Base-by-base conservation (phyloP, 2,329 filamentous ascomycete species). In the Aureobasidium sp. region DNA sequence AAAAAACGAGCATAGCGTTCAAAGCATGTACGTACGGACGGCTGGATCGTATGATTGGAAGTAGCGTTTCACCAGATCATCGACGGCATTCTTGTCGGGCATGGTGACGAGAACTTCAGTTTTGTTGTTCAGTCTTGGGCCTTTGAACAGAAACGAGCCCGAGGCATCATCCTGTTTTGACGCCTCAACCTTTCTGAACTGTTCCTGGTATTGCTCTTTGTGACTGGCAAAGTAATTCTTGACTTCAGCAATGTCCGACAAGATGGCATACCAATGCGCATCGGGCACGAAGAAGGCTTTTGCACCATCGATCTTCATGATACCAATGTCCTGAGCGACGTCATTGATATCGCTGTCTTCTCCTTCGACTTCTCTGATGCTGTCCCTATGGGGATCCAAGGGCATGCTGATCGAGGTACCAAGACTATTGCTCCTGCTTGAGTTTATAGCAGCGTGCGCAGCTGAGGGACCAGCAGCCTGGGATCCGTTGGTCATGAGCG, bases 401-500 rank as follows among this genome's bases (percentile, higher is more conserved):
- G 60, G 49, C 42, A 53, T 55, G 20, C 48, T 42, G 15, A 53
- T 45, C 58, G 70, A 73, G 45, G 73, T 75, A 65, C 72, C 69
- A 36, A 73, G 57, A 57, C 71, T 74, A 56, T 71, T 76, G 60
- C 76, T 73, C 58, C 75, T 70, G 62, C 78, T 79, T 48, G 66
- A 67, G 41, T 67, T 68, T 69, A 86, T 81, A 8, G 78, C 82
- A 37, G 84, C 83, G 63, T 82, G 79, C n/a, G 84, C 84, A 31
- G 69, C 69, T 20, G 80, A 74, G 3, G 81, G 79, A 25, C 84
- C 84, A 51, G 82, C 80, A 61, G 83, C 81, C 66, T 83, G 80
- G n/a, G 81, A 82, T 62, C 90, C 90, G 73, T 90, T 92, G 71
- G 93, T 93, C 93, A 97, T 97, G 71, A 97, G 76, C 31, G 91